Base-by-base conservation (phyloP, 1,284 basidiomycete species). In the Irpex rosettiformis region DNA sequence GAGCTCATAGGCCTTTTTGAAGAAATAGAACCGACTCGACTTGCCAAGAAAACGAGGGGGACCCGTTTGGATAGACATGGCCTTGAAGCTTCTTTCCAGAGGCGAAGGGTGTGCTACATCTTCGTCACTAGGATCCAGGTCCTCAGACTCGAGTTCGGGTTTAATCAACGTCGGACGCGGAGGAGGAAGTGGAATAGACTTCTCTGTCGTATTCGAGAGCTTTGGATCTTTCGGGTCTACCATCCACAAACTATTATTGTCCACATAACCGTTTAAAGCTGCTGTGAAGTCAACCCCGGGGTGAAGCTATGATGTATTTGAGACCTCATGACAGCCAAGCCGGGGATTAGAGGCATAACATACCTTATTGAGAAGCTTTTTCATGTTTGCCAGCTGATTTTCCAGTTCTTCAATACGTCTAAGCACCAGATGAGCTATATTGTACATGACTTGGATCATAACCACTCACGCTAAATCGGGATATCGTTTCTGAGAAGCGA, bases 281-380 rank as follows among this genome's bases (percentile, higher is more conserved):
- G 71, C 68, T 7, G 72, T 74, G 64, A 83, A 77, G 62, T 84
- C 81, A 45, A 78, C 72, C 27, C 77, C 75, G 4, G 83, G 83
- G 58, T 80, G 77, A 21, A 83, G 72, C 81, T 85, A 45, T 8
- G 37, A 28, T 24, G 21, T 8, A 47, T 25, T 27, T n/a, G 16
- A 30, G 51, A 21, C 40, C 10, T 6, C 42, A 55, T 28, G 27
- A 43, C 49, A 42, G 18, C 2, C n/a, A n/a, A n/a, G n/a, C n/a
- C 18, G 22, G 18, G 4, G 56, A 4, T n/a, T 28, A 37, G 4
- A 28, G 49, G 10, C 18, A 2, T 4, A 27, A 65, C 78, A 60
- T 53, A 87, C 86, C 69, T 61, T 61, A 45, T 61, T 61, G 10
- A 61, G 52, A 13, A 61, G 55, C 51, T 61, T 61, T 45, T 57